phyloP scores from a whole-genome alignment of 345 rosid species.

The Eucalyptus pumila region DNA sequence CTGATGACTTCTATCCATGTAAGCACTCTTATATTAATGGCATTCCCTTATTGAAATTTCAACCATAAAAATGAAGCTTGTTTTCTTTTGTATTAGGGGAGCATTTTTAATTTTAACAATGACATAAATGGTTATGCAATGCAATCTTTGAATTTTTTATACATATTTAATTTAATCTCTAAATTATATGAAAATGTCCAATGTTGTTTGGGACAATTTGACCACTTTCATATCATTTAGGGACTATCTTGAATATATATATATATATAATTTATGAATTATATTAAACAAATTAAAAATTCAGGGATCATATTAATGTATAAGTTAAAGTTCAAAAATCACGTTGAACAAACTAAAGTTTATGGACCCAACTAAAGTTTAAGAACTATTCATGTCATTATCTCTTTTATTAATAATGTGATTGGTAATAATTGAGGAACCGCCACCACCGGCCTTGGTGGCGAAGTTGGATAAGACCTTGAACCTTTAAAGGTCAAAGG shows the following conservation, averaged over 20 bases:
- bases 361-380: fast-evolving
- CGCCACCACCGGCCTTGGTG: too few species aligned
- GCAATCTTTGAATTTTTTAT: fast-evolving
- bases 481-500: too few species aligned
- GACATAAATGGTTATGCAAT: too few species aligned
- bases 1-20: not conserved
- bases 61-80: not conserved
- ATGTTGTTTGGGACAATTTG: fast-evolving
- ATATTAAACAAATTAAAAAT: fast-evolving
- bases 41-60: too few species aligned
- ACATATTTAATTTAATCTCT: fast-evolving
- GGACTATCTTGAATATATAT: too few species aligned
- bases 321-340: fast-evolving
- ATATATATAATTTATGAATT: too few species aligned
- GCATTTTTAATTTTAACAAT: not conserved
- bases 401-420: not conserved
- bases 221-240: fast-evolving
- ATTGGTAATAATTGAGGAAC: not conserved
- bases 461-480: too few species aligned
- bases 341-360: fast-evolving
- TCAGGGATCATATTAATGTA: too few species aligned
- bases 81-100: not conserved
- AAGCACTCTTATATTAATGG: not conserved
- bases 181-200: too few species aligned
- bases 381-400: fast-evolving